Evolutionary conservation across 2,329 filamentous ascomycete species (phyloP).

Genomic region (Sclerotinia glacialis): DNA sequence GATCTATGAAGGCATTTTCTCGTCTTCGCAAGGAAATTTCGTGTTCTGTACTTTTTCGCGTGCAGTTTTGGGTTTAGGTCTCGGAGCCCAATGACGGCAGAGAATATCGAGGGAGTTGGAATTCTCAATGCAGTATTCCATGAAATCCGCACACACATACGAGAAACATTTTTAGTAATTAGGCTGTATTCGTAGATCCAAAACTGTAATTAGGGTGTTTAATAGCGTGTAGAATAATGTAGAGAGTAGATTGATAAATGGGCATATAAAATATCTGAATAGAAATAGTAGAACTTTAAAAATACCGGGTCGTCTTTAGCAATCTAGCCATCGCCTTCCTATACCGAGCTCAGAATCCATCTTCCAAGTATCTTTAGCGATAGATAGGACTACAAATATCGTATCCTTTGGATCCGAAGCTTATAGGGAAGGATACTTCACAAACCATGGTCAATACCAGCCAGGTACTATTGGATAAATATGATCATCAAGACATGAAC

Average conservation of each 20-base stretch:
- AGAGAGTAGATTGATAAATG: background rate
- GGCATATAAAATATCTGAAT: background rate
- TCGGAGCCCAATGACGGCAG: slow-evolving; percentile 29
- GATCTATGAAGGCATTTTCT: slow-evolving; percentile 29
- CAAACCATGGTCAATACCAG: background rate
- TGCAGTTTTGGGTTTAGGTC: slow-evolving; percentile 5
- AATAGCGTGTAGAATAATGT: background rate
- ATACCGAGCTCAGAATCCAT: slow-evolving; percentile 5
- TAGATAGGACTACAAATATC: slow-evolving; percentile 26
- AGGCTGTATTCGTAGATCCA: slow-evolving; percentile 26
- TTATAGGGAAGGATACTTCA: background rate
- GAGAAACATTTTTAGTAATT: slow-evolving; percentile 28
- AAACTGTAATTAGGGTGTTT: background rate
- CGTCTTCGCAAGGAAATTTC: background rate
- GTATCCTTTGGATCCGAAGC: slow-evolving; percentile 28
- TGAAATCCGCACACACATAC: slow-evolving; percentile 32
- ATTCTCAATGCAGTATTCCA: slow-evolving; percentile 31
- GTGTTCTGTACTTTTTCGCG: background rate
- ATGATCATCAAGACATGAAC: background rate
- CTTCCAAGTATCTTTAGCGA: slow-evolving; percentile 28
- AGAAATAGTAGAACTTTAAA: background rate
- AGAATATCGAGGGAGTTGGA: slow-evolving; percentile 32
- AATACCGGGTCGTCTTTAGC: background rate
- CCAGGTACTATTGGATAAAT: background rate
- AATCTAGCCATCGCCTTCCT: background rate